Evolutionary conservation across 2,329 filamentous ascomycete genomes (phyloP), one percentile per base, ranked within the genome.

Genomic region (Colletotrichum sublineola): DNA sequence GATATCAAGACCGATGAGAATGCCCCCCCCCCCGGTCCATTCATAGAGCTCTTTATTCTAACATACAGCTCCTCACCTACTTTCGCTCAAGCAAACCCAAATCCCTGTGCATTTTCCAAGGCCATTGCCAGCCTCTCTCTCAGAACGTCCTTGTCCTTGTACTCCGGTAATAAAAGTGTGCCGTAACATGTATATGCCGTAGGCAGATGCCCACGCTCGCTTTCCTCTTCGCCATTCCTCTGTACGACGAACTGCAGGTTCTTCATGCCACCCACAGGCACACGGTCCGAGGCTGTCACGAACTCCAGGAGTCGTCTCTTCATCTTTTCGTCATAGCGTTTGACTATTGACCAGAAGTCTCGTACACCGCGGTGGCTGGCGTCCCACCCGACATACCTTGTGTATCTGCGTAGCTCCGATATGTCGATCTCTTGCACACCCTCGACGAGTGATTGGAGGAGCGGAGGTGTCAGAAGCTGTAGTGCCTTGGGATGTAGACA

Each of bases 121-220:
- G 96, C 96, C 86, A 97, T 91, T n/a, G 86, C 87, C 78, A 99
- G 82, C 78, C 95, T 94, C 82, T 92, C 87, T 79, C 87, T 87
- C 78, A 99, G 80, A 46, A 93, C 89, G 71, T 93, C 90, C 78
- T 86, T 89, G 50, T 89, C 89, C 66, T 84, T 87, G 81, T 98
- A 99, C 82, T 95, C 92, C 1, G 96, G 96, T 73, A 99, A 81
- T 75, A 97, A 83, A 57, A 99, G 82, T 60, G 93, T 95, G 1
- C 96, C 94, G 83, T 97, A 98, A 81, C 96, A 99, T 0, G 96
- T 99, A 78, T 95, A 92, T 73, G 94, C 96, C 6, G 93, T 97
- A 4, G 96, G 96, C 76, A 99, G 78, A 74, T 89, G 88, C 0
- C 87, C 88, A 3, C 80, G 79, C 1, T 84, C 83, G 2, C 83